These are phyloP conservation scores for Oenanthe javanica DNA, from an alignment of 140 eudicot genomes.

Conservation along the genomic window DNA sequence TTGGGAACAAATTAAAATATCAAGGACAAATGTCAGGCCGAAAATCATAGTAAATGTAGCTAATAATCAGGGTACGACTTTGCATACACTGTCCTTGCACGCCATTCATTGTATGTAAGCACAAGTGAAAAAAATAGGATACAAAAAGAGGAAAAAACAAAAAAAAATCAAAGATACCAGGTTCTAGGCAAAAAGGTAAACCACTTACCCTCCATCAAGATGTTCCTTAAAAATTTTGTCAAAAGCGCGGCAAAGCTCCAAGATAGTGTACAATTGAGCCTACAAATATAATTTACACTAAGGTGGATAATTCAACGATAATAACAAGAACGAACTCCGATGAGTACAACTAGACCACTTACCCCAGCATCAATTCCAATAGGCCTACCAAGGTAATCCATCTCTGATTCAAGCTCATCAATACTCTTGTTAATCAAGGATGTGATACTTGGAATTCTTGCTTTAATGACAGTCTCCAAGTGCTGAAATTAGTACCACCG, in stretches of 20 bases:
- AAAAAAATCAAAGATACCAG: neutral
- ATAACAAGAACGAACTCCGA: neutral
- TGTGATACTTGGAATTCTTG: slow-evolving; percentile 80
- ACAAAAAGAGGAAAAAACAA: neutral
- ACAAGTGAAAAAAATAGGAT: neutral
- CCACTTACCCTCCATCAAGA: slow-evolving; percentile 91
- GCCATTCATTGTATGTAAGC: neutral
- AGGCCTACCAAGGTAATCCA: slow-evolving; percentile 96
- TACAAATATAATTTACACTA: slow-evolving; percentile 14
- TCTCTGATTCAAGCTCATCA: slow-evolving; percentile 86
- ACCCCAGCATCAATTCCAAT: slow-evolving; percentile 93
- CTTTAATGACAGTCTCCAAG: slow-evolving; percentile 80
- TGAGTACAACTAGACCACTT: slow-evolving; percentile 23
- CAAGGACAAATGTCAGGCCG: neutral
- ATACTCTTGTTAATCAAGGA: slow-evolving; percentile 79
- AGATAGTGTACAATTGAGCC: slow-evolving; percentile 89
- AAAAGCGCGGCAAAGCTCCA: slow-evolving; percentile 98
- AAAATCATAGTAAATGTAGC: neutral
- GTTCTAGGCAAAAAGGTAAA: neutral
- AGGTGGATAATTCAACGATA: slow-evolving; percentile 2
- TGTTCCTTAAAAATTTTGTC: slow-evolving; percentile 82
- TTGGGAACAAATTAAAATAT: neutral
- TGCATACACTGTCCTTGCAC: neutral
- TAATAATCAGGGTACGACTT: neutral
- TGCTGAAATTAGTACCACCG: slow-evolving; percentile 41